Base-by-base conservation (phyloP, 768 basidiomycete genomes). In the Mycena maculata region DNA sequence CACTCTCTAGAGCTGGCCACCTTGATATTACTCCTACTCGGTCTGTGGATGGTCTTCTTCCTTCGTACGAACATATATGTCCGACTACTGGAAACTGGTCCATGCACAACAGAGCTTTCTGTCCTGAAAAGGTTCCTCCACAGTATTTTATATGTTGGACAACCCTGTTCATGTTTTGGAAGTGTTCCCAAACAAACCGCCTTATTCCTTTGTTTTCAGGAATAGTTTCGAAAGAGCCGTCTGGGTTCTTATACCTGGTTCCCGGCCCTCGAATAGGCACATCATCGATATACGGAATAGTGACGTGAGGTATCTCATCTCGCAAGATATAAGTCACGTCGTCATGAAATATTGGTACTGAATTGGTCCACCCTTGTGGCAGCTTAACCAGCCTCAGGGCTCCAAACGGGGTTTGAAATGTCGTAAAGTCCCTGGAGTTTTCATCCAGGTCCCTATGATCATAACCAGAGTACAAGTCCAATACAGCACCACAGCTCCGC, bases 151-250 rank as follows among this genome's bases (percentile, higher is more conserved):
- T 72, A 2, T 74, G 58, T 30, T 79, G 76, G 0, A 83, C 64
- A 15, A 83, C 66, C 4, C 78, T 65, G 56, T 84, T 79, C 25
- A 81, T 57, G 47, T 77, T 73, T 5, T 74, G 25, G 1, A 78
- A 67, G 64, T 84, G 81, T 67, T 82, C 79, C 78, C 79, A 82
- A 2, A 81, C 64, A 49, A 80, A 81, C 1, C 71, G 59, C 0
- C 77, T 60, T 25, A 80, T 77, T 3, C 71, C 66, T 2, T 71
- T 71, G 55, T 80, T 80, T 15, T 70, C 70, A 4, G 74, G 63
- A 20, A 77, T 68, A 0, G 56, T 56, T 31, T 78, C 74, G 10
- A 48, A 47, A n/a, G 20, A 23, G 3, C 62, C 62, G 36, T 63
- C 62, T n/a, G 3, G 1, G 2, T 9, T 23, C 25, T 48, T n/a